A percentile compares a stretch with the other conserved stretches of the same genome.
These are phyloP conservation scores for Actinomortierella ambigua DNA, from an alignment of 371 early-diverging fungal species.

Conservation along the genomic window DNA sequence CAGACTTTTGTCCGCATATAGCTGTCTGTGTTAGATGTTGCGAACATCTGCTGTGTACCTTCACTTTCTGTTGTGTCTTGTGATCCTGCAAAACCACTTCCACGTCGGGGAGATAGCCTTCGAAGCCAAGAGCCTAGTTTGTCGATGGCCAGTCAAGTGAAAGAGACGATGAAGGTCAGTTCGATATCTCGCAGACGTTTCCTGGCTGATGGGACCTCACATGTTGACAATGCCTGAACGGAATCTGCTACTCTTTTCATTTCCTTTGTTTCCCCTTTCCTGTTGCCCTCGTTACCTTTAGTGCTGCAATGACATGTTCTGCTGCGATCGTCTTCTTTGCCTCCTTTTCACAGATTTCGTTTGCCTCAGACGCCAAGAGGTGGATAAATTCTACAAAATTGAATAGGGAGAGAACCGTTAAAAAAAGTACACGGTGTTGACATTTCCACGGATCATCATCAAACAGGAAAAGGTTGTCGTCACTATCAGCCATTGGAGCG, in stretches of 20 bases:
- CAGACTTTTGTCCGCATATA: neutral
- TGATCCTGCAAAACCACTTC: constrained; percentile 91
- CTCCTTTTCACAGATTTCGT: constrained; percentile 97
- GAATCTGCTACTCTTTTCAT: constrained; percentile 3
- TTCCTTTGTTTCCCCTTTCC: neutral
- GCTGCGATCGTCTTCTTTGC: constrained; percentile 98
- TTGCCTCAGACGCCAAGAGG: constrained; percentile 92
- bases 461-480: no score
- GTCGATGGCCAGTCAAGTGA: constrained; percentile 4
- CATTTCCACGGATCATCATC: neutral
- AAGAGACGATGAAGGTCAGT: neutral
- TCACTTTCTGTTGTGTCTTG: constrained; percentile 82
- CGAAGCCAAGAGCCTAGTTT: constrained; percentile 85
- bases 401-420: neutral
- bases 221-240: neutral
- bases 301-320: constrained; percentile 94
- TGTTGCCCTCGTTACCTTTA: constrained; percentile 59
- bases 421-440: neutral
- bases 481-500: no score
- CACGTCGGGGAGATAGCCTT: constrained; percentile 88
- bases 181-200: neutral
- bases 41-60: constrained; percentile 1
- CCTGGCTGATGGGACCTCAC: no score
- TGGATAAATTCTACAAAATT: constrained; percentile 87
- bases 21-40: neutral